phyloP scores from a whole-genome alignment of 129 eudicot species.

The Mikania micrantha region DNA sequence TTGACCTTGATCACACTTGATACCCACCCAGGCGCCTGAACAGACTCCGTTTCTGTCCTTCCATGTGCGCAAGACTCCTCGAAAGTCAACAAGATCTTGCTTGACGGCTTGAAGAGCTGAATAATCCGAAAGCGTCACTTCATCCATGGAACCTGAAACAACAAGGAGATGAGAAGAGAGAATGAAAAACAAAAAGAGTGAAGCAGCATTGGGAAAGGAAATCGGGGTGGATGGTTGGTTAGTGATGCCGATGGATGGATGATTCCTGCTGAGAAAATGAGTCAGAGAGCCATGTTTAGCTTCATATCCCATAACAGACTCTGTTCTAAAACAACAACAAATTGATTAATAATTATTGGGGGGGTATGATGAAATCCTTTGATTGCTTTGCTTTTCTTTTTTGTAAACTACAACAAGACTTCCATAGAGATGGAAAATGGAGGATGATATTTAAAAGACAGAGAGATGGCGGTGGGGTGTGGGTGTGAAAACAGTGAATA shows the following conservation, averaged over 20 bases:
- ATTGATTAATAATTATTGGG: too few species aligned
- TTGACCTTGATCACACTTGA: conserved; percentile 71
- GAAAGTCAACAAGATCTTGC: conserved; percentile 45
- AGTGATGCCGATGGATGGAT: too few species aligned
- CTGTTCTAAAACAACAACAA: too few species aligned
- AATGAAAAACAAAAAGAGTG: conserved; percentile 23
- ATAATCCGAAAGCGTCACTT: conserved; percentile 48
- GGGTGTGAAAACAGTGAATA: background rate
- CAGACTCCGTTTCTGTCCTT: conserved; percentile 60
- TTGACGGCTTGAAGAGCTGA: conserved; percentile 64
- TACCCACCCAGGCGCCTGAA: conserved; percentile 75
- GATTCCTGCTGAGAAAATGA: conserved; percentile 19
- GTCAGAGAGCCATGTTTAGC: conserved; percentile 24
- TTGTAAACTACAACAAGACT: too few species aligned
- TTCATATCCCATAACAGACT: background rate
- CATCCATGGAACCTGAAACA: conserved; percentile 49
- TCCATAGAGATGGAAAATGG: background rate
- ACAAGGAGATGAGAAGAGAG: conserved; percentile 24
- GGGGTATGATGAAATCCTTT: too few species aligned
- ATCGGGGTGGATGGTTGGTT: too few species aligned
- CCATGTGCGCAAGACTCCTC: conserved; percentile 64
- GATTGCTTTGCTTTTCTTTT: too few species aligned
- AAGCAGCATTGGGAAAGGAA: conserved; percentile 4
- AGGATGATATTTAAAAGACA: conserved; percentile 19
- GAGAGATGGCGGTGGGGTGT: conserved; percentile 14